These are phyloP conservation scores for Actinomortierella wolfii DNA, from an alignment of 371 early-diverging fungal genomes.

Conservation along the genomic window DNA sequence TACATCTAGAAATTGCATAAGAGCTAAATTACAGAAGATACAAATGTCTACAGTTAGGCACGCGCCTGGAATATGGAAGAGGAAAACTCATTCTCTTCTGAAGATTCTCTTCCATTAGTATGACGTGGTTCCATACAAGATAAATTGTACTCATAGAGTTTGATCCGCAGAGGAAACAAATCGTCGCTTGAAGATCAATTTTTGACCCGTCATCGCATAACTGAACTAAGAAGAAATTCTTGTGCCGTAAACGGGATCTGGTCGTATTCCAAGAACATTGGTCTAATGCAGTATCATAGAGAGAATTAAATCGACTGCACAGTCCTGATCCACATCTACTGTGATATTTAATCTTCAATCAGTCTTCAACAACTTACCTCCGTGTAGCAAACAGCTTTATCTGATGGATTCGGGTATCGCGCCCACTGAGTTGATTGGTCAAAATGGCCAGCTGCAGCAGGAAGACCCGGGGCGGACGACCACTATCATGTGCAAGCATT, in stretches of 20 bases:
- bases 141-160: too few relatives aligned
- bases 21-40: too few relatives aligned
- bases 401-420: slow-evolving; percentile 89
- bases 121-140: too few relatives aligned
- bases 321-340: not conserved
- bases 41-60: too few relatives aligned
- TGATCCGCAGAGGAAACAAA: too few relatives aligned
- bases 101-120: too few relatives aligned
- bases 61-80: too few relatives aligned
- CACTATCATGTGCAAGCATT: slow-evolving; percentile 11
- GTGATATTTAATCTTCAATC: not conserved
- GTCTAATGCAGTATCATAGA: not conserved
- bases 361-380: slow-evolving; percentile 43
- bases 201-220: slow-evolving; percentile 8
- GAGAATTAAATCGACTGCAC: not conserved
- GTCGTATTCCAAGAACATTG: slow-evolving; percentile 6
- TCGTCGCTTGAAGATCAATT: too few relatives aligned
- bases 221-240: slow-evolving; percentile 14
- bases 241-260: slow-evolving; percentile 18
- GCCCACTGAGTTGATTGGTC: slow-evolving; percentile 88
- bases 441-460: slow-evolving; percentile 81
- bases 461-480: slow-evolving; percentile 60
- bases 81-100: too few relatives aligned
- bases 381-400: slow-evolving; percentile 69
- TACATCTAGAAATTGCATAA: too few relatives aligned